These are phyloP conservation scores for Helianthus annuus DNA, from an alignment of 129 eudicot species.

Conservation along the genomic window DNA sequence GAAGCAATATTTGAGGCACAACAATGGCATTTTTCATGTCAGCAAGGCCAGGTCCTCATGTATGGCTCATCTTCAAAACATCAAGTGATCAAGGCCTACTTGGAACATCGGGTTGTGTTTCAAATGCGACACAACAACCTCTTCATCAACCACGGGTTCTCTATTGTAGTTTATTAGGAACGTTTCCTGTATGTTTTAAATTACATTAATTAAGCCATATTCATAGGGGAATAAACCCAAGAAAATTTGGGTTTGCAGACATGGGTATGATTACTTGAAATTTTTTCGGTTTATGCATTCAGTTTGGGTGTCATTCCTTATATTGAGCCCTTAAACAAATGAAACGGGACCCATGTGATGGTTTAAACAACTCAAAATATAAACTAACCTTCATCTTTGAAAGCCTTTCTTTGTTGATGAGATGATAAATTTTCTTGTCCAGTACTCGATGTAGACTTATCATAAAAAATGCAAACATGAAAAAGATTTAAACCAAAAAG, in stretches of 20 bases:
- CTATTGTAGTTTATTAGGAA: slow-evolving; percentile 93
- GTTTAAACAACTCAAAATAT: not conserved
- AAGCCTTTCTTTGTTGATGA: slow-evolving; percentile 89
- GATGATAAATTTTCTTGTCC: slow-evolving; percentile 98
- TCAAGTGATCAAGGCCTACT: slow-evolving; percentile 71
- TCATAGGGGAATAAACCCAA: not conserved
- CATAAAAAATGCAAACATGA: slow-evolving; percentile 19
- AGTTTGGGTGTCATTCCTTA: too few species aligned
- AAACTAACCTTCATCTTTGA: slow-evolving; percentile 73
- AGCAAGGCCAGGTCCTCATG: slow-evolving; percentile 98
- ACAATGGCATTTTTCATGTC: slow-evolving; percentile 93
- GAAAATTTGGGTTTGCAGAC: too few species aligned
- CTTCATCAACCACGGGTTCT: slow-evolving; percentile 97
- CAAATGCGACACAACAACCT: slow-evolving; percentile 92
- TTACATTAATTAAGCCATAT: too few species aligned
- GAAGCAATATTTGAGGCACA: slow-evolving; percentile 99
- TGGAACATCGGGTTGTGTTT: slow-evolving; percentile 92
- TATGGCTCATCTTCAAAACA: slow-evolving; percentile 98
- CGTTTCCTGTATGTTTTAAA: slow-evolving; percentile 70
- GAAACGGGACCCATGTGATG: too few species aligned
- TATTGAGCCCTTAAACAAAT: too few species aligned
- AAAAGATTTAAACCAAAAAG: not conserved
- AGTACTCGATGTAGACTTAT: slow-evolving; percentile 94
- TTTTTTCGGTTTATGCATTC: too few species aligned
- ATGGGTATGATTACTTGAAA: too few species aligned